Conservation (phyloP, 2,329 filamentous ascomycete genomes). For the Phialocephala sp. region DNA sequence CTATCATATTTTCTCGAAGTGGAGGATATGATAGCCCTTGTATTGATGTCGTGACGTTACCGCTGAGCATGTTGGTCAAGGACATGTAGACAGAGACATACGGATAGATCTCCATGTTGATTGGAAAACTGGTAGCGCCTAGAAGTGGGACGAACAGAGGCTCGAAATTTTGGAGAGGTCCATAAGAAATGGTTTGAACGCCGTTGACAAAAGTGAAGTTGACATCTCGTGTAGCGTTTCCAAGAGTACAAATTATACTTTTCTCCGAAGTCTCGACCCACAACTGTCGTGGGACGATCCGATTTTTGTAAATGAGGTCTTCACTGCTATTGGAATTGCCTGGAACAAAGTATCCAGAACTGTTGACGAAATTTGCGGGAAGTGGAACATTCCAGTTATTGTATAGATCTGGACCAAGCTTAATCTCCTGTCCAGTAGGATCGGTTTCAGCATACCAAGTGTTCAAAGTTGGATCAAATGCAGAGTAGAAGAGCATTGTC, state of each 20-base stretch:
- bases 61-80: slow-evolving; percentile 11
- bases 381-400: background rate
- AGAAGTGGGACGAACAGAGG: slow-evolving; percentile 11
- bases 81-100: slow-evolving; percentile 12
- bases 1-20: background rate
- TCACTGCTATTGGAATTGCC: background rate
- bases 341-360: background rate
- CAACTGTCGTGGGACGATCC: slow-evolving; percentile 10
- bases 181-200: slow-evolving; percentile 10
- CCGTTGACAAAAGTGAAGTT: slow-evolving; percentile 13
- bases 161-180: slow-evolving; percentile 5
- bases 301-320: too few species aligned
- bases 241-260: slow-evolving; percentile 16
- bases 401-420: background rate
- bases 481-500: background rate
- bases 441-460: background rate
- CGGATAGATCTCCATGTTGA: background rate
- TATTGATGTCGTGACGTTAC: background rate
- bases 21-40: background rate
- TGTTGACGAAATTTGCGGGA: background rate
- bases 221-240: slow-evolving; percentile 17
- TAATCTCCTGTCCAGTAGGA: too few species aligned
- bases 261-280: slow-evolving; percentile 9
- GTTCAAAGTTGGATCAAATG: background rate
- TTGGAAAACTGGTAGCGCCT: background rate